Evolutionary conservation across 495 filamentous ascomycete genomes (phyloP), one percentile per base, ranked within the genome.

Genomic region (Penicillium mononematosum): DNA sequence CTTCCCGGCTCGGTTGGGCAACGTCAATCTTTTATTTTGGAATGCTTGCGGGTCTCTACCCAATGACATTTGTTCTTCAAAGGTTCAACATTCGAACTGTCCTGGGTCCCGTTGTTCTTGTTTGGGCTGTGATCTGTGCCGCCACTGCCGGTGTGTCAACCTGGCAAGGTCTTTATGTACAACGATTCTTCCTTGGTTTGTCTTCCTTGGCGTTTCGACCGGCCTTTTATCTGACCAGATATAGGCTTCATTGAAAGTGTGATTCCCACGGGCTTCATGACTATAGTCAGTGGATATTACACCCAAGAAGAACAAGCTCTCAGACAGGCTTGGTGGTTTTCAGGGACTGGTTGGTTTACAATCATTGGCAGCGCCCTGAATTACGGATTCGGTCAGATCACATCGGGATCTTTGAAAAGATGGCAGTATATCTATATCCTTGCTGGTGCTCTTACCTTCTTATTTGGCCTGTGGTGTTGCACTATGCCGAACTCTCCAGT

Each of bases 1-100:
- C 87, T 7, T 78, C 79, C 0, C 79, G 87, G 12, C 77, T 90
- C 29, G 84, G 81, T 59, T 90, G 87, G 88, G 87, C 88, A 17
- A 89, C 86, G 0, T 89, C 85, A 1, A 75, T 90, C 64, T 91
- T 91, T 73, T 91, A 90, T 72, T 90, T 91, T 60, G 87, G 87
- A 24, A 87, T 88, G 85, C 77, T 91, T 14, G 84, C 81, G 2
- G 88, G 88, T 1, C 70, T 87, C 16, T 91, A 88, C 62, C 88
- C 86, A 11, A 84, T 90, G 82, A 85, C 86, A 2, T 86, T 85
- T 52, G 70, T 81, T 9, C 70, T 88, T 22, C 88, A 91, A 67
- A 80, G 79, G 47, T 88, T 88, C 68, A 75, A 81, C 56, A 75
- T 81, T 2, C 79, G 82, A n/a, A 73, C 78, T 45, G 80, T 88